Conservation (phyloP, 1,284 basidiomycete species). For the Sanghuangporus sanghuang region DNA sequence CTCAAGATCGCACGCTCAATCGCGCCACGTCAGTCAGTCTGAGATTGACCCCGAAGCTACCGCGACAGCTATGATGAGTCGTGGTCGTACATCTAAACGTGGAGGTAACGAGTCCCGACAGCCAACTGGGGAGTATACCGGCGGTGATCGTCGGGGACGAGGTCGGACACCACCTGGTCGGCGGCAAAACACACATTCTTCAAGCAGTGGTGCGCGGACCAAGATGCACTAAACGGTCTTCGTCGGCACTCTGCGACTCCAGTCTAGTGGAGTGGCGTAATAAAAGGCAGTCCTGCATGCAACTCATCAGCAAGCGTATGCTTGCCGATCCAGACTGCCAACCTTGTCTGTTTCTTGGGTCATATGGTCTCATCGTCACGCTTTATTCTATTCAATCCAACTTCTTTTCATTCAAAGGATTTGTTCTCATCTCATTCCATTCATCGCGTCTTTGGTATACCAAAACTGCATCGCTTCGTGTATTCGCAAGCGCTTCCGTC, state of each 20-base stretch:
- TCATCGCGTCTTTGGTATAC: neutral
- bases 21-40: slow-evolving; percentile 5
- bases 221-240: neutral
- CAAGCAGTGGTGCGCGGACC: neutral
- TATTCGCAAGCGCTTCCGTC: neutral
- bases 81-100: slow-evolving; percentile 7
- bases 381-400: neutral
- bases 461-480: neutral
- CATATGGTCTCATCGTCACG: neutral
- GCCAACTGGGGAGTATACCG: neutral
- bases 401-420: neutral
- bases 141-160: slow-evolving; percentile 14
- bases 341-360: neutral
- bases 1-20: slow-evolving; percentile 4
- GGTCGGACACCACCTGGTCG: slow-evolving; percentile 8
- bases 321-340: neutral
- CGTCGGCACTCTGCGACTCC: neutral
- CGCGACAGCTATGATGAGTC: slow-evolving; percentile 10
- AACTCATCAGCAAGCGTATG: neutral
- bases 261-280: neutral
- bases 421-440: neutral
- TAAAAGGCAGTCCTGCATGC: neutral
- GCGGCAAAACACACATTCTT: neutral
- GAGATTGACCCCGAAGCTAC: neutral
- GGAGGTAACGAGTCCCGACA: neutral